phyloP scores from a whole-genome alignment of 129 eudicot genomes.

The Helianthus tuberosus region DNA sequence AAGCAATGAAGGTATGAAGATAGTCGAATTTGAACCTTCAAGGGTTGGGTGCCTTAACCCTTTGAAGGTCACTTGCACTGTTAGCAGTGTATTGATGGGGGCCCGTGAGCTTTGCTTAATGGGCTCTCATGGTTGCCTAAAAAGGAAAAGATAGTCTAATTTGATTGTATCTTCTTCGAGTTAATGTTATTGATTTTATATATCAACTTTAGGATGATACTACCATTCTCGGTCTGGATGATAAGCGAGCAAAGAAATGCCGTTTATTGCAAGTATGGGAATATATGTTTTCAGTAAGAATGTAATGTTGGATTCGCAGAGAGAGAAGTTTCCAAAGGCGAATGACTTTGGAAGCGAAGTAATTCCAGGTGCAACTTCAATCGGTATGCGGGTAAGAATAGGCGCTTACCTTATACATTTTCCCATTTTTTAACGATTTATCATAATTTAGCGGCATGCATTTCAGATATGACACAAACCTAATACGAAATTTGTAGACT shows the following conservation, averaged over 20 bases:
- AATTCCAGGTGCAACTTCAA: too few relatives aligned
- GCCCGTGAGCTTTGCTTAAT: background rate
- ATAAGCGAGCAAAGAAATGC: constrained; percentile 65
- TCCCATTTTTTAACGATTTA: too few relatives aligned
- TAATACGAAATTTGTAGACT: too few relatives aligned
- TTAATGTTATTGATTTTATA: background rate
- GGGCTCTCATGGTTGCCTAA: background rate
- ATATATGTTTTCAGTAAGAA: too few relatives aligned
- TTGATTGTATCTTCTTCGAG: too few relatives aligned
- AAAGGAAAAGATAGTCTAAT: background rate
- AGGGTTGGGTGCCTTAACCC: background rate
- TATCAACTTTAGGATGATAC: constrained; percentile 47
- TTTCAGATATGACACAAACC: too few relatives aligned
- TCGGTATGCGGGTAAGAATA: too few relatives aligned
- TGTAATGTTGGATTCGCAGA: too few relatives aligned
- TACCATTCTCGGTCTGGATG: constrained; percentile 55
- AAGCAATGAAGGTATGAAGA: constrained; percentile 39
- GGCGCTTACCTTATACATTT: too few relatives aligned
- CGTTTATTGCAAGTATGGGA: constrained; percentile 64
- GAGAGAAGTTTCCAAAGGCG: too few relatives aligned
- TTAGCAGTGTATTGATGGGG: background rate
- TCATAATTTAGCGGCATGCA: too few relatives aligned
- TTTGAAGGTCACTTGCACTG: background rate
- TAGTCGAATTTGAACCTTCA: background rate
- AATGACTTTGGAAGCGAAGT: too few relatives aligned